phyloP scores from a whole-genome alignment of 2,329 filamentous ascomycete genomes.

The Clathrospora elynae region DNA sequence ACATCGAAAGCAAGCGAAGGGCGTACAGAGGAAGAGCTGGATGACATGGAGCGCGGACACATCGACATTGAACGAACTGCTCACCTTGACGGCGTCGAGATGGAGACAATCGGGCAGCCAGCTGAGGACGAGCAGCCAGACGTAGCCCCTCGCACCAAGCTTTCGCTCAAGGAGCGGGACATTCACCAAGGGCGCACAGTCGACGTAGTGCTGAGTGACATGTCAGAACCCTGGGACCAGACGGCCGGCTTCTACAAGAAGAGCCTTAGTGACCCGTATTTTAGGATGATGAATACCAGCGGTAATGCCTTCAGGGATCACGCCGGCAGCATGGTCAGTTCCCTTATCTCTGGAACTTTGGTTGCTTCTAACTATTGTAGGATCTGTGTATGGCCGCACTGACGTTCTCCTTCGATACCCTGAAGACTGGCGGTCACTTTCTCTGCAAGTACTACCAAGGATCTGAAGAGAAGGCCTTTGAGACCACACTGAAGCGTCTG shows the following conservation, averaged over 20 bases:
- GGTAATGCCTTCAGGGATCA: slow-evolving; percentile 87
- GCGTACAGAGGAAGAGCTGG: slow-evolving; percentile 48
- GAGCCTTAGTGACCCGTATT: slow-evolving; percentile 93
- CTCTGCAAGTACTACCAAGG: slow-evolving; percentile 98
- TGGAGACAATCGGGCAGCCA: slow-evolving; percentile 22
- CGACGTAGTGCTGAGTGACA: slow-evolving; percentile 96
- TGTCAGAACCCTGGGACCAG: slow-evolving; percentile 96
- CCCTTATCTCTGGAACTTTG: neutral
- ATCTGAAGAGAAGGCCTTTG: slow-evolving; percentile 78
- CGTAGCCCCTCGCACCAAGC: slow-evolving; percentile 31
- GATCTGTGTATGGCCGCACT: slow-evolving; percentile 88
- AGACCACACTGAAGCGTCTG: slow-evolving; percentile 72
- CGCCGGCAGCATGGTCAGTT: slow-evolving; percentile 85
- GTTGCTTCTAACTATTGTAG: slow-evolving; percentile 54
- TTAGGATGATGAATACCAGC: slow-evolving; percentile 99
- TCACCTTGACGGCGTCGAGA: slow-evolving; percentile 70
- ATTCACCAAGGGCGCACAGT: slow-evolving; percentile 64
- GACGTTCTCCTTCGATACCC: slow-evolving; percentile 80
- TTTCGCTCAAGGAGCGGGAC: slow-evolving; percentile 44
- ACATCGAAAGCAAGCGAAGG: slow-evolving; percentile 33
- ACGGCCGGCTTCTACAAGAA: slow-evolving; percentile 78
- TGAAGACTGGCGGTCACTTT: slow-evolving; percentile 83
- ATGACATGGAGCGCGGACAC: slow-evolving; percentile 66
- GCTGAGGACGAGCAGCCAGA: slow-evolving; percentile 22
- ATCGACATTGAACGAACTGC: slow-evolving; percentile 99